phyloP scores from a whole-genome alignment of 148 eudicot species.

The Persicaria maculosa region DNA sequence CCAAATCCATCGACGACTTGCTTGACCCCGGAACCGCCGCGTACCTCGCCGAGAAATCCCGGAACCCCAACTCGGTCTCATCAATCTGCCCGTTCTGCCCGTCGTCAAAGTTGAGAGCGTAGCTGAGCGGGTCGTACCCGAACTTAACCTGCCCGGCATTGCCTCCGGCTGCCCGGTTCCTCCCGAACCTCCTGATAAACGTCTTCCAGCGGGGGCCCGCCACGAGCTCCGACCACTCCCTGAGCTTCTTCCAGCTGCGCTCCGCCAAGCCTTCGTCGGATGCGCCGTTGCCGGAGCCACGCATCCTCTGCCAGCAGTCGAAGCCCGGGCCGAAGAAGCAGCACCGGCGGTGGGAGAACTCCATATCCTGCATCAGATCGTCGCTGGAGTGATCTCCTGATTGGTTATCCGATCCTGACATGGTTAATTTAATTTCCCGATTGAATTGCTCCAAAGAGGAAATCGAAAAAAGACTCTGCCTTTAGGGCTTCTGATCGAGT shows the following conservation, averaged over 20 bases:
- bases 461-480: neutral
- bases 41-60: constrained; percentile 36
- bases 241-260: constrained; percentile 18
- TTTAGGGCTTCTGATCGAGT: too few species aligned
- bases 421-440: too few species aligned
- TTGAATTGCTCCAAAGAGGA: too few species aligned
- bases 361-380: neutral
- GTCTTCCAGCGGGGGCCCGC: constrained; percentile 48
- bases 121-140: constrained; percentile 37
- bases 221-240: constrained; percentile 44
- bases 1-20: constrained; percentile 18
- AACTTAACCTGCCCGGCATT: constrained; percentile 18
- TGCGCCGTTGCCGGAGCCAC: neutral
- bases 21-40: constrained; percentile 20
- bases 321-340: constrained; percentile 23
- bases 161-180: neutral
- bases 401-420: neutral
- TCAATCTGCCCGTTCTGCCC: constrained; percentile 21
- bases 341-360: constrained; percentile 23
- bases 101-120: constrained; percentile 41
- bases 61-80: constrained; percentile 16
- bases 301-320: constrained; percentile 31
- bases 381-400: neutral
- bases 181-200: constrained; percentile 31
- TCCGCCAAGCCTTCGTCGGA: constrained; percentile 12